A percentile compares a stretch with the other conserved stretches of the same genome.
phyloP scores from a whole-genome alignment of 257 asterid species.

The Primulina eburnea region DNA sequence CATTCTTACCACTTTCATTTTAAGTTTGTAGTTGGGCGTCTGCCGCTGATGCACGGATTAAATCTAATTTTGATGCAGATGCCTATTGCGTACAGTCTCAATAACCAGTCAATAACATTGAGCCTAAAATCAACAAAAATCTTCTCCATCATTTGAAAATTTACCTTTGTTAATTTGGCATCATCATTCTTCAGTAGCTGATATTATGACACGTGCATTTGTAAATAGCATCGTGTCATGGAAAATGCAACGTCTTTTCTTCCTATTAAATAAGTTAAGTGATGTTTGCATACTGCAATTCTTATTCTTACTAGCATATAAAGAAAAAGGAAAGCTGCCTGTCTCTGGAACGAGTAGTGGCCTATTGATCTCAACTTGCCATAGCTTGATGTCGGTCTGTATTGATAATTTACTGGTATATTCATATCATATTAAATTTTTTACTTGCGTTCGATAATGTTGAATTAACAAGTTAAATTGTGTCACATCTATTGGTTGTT shows the following conservation, averaged over 20 bases:
- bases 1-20: no score
- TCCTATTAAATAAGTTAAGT: no score
- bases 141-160: slow-evolving; percentile 2
- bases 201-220: background rate
- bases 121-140: slow-evolving; percentile 24
- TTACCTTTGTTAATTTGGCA: background rate
- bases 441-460: slow-evolving; percentile 4
- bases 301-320: background rate
- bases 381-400: background rate
- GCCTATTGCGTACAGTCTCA: slow-evolving; percentile 16
- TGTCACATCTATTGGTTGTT: slow-evolving; percentile 5
- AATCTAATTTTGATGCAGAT: slow-evolving; percentile 1
- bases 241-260: background rate
- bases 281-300: background rate
- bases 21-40: no score
- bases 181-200: background rate
- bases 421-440: background rate
- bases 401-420: background rate
- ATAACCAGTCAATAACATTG: slow-evolving; percentile 14
- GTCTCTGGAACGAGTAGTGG: background rate
- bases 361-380: background rate
- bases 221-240: background rate
- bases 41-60: no score
- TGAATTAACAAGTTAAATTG: background rate
- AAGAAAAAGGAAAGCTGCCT: background rate